These are phyloP conservation scores for Chlamydomonas sp. DNA, from an alignment of 139 green algal genomes.

Conservation along the genomic window DNA sequence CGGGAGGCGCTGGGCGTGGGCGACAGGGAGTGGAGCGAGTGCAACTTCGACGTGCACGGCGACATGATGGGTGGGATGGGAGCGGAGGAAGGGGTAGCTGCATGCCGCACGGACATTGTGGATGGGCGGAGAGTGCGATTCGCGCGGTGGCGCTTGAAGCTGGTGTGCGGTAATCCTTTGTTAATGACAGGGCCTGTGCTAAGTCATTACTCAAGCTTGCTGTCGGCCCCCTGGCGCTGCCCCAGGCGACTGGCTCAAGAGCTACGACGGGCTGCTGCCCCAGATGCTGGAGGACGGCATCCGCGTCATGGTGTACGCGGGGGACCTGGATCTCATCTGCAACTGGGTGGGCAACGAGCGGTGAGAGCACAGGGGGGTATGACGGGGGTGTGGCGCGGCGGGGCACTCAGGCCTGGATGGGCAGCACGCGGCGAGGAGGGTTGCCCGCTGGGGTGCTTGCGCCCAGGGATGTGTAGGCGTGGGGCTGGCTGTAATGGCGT, in stretches of 20 bases:
- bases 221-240: not conserved
- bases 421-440: too few species aligned
- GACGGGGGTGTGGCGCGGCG: too few species aligned
- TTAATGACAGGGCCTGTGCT: too few species aligned
- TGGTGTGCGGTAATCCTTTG: too few species aligned
- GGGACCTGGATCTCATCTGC: slow-evolving; percentile 86
- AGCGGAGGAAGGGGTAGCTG: too few species aligned
- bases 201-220: not conserved
- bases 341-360: slow-evolving; percentile 71
- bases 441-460: too few species aligned
- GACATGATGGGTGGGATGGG: slow-evolving; percentile 61
- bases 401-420: too few species aligned
- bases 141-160: too few species aligned
- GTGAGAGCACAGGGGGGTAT: slow-evolving; percentile 8
- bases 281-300: slow-evolving; percentile 81
- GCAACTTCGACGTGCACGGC: slow-evolving; percentile 73
- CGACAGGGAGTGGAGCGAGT: slow-evolving; percentile 70
- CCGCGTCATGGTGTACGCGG: slow-evolving; percentile 83
- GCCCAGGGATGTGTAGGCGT: too few species aligned
- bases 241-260: slow-evolving; percentile 67
- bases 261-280: slow-evolving; percentile 68
- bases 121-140: too few species aligned
- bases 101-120: too few species aligned
- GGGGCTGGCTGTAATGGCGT: too few species aligned
- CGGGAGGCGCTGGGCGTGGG: slow-evolving; percentile 73